A percentile compares a stretch with the other conserved stretches of the same genome.
phyloP scores from a whole-genome alignment of 208 protist species.

The Lotmaria passim region DNA sequence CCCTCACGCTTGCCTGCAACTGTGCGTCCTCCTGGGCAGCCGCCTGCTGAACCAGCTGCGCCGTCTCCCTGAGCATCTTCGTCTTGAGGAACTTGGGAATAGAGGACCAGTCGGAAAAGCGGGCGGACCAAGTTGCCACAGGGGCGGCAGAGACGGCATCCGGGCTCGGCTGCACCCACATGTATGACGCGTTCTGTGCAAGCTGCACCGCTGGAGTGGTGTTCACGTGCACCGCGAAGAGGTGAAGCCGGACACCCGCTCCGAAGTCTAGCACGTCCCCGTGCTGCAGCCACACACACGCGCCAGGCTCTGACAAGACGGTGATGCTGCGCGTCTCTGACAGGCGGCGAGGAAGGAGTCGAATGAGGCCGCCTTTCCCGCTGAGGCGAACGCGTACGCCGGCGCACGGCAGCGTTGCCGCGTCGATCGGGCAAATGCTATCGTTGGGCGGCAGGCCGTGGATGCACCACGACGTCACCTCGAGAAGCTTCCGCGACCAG shows the following conservation, averaged over 20 bases:
- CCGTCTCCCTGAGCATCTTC: conserved; percentile 34
- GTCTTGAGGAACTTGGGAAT: conserved; percentile 20
- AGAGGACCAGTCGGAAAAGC: conserved; percentile 19
- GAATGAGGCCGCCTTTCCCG: conserved; percentile 6
- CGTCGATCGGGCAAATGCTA: conserved; percentile 16
- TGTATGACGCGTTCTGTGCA: conserved; percentile 18
- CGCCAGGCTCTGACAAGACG: background rate
- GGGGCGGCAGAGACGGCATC: background rate
- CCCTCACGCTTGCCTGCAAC: background rate
- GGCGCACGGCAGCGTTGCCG: conserved; percentile 16
- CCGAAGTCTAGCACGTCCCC: conserved; percentile 36
- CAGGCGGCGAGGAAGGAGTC: background rate
- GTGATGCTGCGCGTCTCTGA: background rate
- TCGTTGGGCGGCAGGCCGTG: conserved; percentile 19
- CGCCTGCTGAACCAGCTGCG: conserved; percentile 8
- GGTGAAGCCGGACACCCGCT: background rate
- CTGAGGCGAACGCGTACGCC: conserved; percentile 31
- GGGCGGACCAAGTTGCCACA: conserved; percentile 12
- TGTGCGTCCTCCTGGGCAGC: background rate
- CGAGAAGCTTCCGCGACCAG: conserved; percentile 29
- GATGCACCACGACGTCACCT: conserved; percentile 41
- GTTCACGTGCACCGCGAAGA: conserved; percentile 26
- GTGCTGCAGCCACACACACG: conserved; percentile 31
- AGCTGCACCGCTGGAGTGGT: background rate
- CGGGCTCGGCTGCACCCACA: conserved; percentile 17